Evolutionary conservation across 768 basidiomycete species (phyloP).

Genomic region (Pulveroboletus sp.): DNA sequence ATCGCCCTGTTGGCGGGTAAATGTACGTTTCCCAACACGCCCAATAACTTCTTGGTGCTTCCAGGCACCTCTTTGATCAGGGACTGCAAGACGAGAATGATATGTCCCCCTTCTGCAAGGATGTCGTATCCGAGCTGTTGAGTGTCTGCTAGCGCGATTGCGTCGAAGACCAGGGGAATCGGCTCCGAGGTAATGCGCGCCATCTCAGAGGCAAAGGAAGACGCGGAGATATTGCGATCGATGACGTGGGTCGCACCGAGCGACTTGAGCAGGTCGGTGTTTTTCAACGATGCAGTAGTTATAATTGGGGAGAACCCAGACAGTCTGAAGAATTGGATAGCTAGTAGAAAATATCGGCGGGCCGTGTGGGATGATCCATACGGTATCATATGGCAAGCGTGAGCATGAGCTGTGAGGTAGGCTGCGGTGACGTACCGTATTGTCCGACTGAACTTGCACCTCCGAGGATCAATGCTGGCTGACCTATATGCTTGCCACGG

Average conservation of each 20-base stretch:
- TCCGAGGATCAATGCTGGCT: conserved; percentile 34
- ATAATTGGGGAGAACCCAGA: conserved; percentile 37
- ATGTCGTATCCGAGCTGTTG: conserved; percentile 31
- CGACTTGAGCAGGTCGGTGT: conserved; percentile 29
- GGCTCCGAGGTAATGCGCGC: conserved; percentile 9
- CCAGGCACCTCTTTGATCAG: conserved; percentile 11
- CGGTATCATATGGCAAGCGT: background rate
- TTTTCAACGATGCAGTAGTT: conserved; percentile 36
- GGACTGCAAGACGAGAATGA: conserved; percentile 11
- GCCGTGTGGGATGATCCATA: background rate
- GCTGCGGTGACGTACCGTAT: conserved; percentile 25
- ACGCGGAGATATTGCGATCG: conserved; percentile 22
- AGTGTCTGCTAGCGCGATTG: conserved; percentile 28
- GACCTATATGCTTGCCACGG: conserved; percentile 24
- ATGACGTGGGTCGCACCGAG: conserved; percentile 38
- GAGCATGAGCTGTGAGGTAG: conserved; percentile 21
- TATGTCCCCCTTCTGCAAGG: conserved; percentile 29
- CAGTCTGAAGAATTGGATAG: conserved; percentile 33
- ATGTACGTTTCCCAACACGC: conserved; percentile 9
- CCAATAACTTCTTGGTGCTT: conserved; percentile 15
- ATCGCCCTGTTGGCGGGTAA: conserved; percentile 9
- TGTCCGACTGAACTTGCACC: conserved; percentile 37
- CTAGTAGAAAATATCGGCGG: conserved; percentile 5
- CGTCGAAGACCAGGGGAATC: conserved; percentile 21
- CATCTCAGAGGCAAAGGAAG: conserved; percentile 14